Evolutionary conservation across 495 filamentous ascomycete genomes (phyloP), one percentile per base, ranked within the genome.

Genomic region (Penicillium canariense): DNA sequence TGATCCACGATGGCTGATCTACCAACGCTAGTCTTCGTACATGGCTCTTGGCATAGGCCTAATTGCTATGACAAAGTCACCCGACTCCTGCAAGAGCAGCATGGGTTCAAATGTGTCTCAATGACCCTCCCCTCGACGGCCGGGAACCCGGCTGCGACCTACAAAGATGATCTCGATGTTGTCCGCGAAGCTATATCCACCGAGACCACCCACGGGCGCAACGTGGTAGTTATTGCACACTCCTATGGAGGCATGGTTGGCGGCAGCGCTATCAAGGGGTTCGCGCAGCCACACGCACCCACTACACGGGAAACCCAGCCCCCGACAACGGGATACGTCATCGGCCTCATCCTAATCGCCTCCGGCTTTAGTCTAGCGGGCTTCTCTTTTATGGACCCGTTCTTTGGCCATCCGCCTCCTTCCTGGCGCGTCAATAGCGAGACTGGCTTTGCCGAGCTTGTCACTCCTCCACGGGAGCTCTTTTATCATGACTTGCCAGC

Each of bases 171-270:
- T 40, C 35, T 73, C 10, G 56, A 76, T 51, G 56, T 63, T 35
- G 72, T 71, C 43, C 60, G 63, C 25, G 55, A 62, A 18, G 75
- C 68, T 12, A 71, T 74, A 20, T 63, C 63, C 9, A 25, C 32
- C 32, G 73, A 80, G 49, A 66, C 67, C 39, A 57, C 28, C 20
- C 18, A 56, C 25, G 70, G 74, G 6, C 69, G 69, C 38, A 49
- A 68, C 30, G 75, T 83, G 7, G 68, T 82, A 1, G 60, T 83
- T 35, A 50, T 83, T 10, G 68, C 68, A 8, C 79, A 83, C 62
- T 81, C 78, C 5, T 81, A 81, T 54, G 77, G 78, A 40, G 79
- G 78, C 36, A 67, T 77, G 28, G 74, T 80, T 1, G 77, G 70
- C 34, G 68, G 66, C 43, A 77, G 72, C 49, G 75, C 76, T 2